A percentile compares a stretch with the other conserved stretches of the same genome.
These are phyloP conservation scores for Ganoderma sinense DNA, from an alignment of 1,284 basidiomycete species.

Conservation along the genomic window DNA sequence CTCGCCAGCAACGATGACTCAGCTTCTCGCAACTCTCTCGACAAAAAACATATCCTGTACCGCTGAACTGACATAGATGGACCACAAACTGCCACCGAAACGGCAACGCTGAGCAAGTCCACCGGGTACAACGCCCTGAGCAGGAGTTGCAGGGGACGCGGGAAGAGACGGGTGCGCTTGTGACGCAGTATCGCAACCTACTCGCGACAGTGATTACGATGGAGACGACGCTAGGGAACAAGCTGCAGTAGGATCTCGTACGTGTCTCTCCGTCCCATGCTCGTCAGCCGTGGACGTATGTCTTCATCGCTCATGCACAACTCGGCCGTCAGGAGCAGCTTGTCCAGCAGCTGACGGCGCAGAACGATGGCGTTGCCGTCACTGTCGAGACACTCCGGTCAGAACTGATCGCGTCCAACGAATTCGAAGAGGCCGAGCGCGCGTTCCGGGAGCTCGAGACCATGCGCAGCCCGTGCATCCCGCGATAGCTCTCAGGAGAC, in stretches of 20 bases:
- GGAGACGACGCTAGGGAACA: conserved; percentile 93
- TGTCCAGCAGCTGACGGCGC: conserved; percentile 76
- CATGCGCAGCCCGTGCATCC: conserved; percentile 64
- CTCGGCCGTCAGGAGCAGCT: conserved; percentile 89
- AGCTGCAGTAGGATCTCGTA: conserved; percentile 96
- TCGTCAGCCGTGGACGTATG: conserved; percentile 21
- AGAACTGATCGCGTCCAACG: conserved; percentile 79
- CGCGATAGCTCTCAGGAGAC: conserved; percentile 77
- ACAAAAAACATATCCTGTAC: conserved; percentile 38
- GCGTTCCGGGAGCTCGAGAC: conserved; percentile 73
- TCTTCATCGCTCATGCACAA: conserved; percentile 50
- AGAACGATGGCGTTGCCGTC: conserved; percentile 75
- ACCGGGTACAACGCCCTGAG: conserved; percentile 62
- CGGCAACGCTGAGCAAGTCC: conserved; percentile 39
- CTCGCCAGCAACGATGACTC: conserved; percentile 27
- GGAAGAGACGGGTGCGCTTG: conserved; percentile 87
- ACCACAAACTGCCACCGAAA: conserved; percentile 15
- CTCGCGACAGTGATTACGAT: conserved; percentile 92
- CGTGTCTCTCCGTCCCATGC: conserved; percentile 44
- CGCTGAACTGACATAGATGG: conserved; percentile 34
- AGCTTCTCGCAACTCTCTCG: conserved; percentile 37
- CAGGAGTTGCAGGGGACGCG: conserved; percentile 65
- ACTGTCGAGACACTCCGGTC: conserved; percentile 80
- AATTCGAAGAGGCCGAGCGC: conserved; percentile 77
- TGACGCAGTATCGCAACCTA: conserved; percentile 86